These are phyloP conservation scores for Apiospora pterosperma DNA, from an alignment of 2,329 filamentous ascomycete genomes.

Conservation along the genomic window DNA sequence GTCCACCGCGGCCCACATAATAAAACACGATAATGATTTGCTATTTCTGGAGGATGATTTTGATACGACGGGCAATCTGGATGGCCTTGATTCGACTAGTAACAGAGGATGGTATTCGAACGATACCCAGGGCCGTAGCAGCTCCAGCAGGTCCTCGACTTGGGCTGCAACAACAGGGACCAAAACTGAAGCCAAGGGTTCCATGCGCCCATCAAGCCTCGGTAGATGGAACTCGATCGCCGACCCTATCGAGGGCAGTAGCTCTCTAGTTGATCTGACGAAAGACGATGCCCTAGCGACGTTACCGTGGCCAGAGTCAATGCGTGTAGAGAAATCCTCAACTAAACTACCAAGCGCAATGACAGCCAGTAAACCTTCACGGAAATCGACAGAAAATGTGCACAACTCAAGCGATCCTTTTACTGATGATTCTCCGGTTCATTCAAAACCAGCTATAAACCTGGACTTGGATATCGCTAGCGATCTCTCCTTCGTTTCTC, in stretches of 20 bases:
- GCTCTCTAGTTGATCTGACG: slow-evolving; percentile 16
- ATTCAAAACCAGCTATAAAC: slow-evolving; percentile 6
- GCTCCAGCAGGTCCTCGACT: slow-evolving; percentile 4
- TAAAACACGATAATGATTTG: slow-evolving; percentile 19
- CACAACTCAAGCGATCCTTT: not conserved
- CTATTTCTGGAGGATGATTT: slow-evolving; percentile 39
- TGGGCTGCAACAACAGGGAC: slow-evolving; percentile 10
- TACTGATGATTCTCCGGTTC: slow-evolving; percentile 9
- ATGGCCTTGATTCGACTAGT: slow-evolving; percentile 12
- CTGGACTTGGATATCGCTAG: slow-evolving; percentile 25
- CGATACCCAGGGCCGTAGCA: not conserved
- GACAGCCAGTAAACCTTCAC: not conserved
- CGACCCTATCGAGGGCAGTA: slow-evolving; percentile 27
- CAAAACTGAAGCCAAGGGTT: not conserved
- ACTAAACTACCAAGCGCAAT: not conserved
- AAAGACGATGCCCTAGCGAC: slow-evolving; percentile 9
- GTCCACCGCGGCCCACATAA: not conserved
- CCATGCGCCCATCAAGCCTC: slow-evolving; percentile 10
- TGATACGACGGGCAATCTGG: slow-evolving; percentile 35
- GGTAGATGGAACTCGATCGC: slow-evolving; percentile 19
- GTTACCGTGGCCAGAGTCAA: slow-evolving; percentile 21
- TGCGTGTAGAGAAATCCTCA: not conserved
- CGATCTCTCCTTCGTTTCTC: slow-evolving; percentile 16
- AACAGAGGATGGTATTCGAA: slow-evolving; percentile 2
- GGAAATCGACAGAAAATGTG: not conserved